Evolutionary conservation across 2,329 filamentous ascomycete species (phyloP).

Genomic region (Teratosphaeria destructans): DNA sequence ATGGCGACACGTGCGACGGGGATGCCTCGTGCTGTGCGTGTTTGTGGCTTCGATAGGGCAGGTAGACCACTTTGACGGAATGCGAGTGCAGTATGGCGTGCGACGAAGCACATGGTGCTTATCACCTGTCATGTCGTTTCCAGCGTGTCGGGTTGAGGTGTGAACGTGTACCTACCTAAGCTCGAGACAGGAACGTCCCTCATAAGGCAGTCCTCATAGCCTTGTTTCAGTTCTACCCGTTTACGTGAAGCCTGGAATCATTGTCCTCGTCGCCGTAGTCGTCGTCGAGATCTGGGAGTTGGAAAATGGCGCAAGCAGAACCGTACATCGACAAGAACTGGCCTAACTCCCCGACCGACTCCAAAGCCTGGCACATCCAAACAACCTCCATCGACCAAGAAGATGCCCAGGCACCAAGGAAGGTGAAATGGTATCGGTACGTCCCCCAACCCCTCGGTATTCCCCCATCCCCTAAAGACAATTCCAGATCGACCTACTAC

Average conservation of each 20-base stretch:
- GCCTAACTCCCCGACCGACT: neutral
- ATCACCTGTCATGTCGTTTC: neutral
- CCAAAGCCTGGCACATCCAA: neutral
- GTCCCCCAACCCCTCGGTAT: neutral
- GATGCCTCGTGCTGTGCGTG: neutral
- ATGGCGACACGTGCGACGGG: neutral
- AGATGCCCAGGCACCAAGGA: neutral
- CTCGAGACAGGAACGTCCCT: too few relatives aligned
- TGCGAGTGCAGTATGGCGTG: neutral
- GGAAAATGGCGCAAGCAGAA: neutral
- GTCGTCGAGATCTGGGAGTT: neutral
- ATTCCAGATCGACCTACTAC: conserved; percentile 59
- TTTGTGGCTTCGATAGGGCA: neutral
- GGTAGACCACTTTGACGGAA: neutral
- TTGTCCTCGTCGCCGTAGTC: neutral
- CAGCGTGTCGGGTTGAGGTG: neutral
- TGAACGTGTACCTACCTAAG: neutral
- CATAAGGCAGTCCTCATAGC: too few relatives aligned
- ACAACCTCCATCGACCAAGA: neutral
- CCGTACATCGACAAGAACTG: neutral
- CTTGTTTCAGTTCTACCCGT: neutral
- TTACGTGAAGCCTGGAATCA: neutral
- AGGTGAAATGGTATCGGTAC: neutral
- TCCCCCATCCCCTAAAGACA: conserved; percentile 29
- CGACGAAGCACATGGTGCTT: neutral